Base-by-base conservation (phyloP, 345 rosid species). In the Jatropha curcas region DNA sequence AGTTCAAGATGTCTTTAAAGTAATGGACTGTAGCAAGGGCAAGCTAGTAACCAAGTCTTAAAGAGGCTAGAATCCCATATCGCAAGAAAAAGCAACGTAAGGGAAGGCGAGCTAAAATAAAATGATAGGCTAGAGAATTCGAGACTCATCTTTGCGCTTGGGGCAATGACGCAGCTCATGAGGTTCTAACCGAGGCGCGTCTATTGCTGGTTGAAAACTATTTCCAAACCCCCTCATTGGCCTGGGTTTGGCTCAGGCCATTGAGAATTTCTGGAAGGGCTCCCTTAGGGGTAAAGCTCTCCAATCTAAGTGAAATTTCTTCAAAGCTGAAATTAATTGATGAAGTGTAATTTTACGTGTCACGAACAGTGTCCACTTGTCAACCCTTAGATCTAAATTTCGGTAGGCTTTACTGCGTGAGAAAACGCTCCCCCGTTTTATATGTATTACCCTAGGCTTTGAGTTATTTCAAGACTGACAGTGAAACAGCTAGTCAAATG, bases 121-220 rank as follows among this genome's bases (percentile, higher is more conserved):
- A 51, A 10, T 0, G 13, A 30, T 3, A 48, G n/a, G n/a, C n/a
- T n/a, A 46, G 4, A 0, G 30, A 0, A 45, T 4, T 8, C n/a
- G n/a, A n/a, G n/a, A 0, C 14, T 16, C 1, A 68, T 68, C 72
- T 68, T 68, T 68, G 72, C 51, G 72, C 62, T 53, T 56, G 64
- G 64, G 73, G 73, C 73, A 70, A 83, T 81, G 86, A 75, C 80
- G 86, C 81, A 80, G 86, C 82, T 78, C 35, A 59, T 77, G 84
- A 75, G 80, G 80, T 77, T 24, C 73, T 69, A 82, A 80, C 82
- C 76, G 80, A 83, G 84, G 84, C 75, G 77, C 75, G 79, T 81
- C 82, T 45, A 75, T 81, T 83, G 86, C 84, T 83, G 82, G 82
- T 77, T 83, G 86, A 77, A 80, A 83, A 77, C 80, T 83, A 80